A percentile compares a stretch with the other conserved stretches of the same genome.
Evolutionary conservation across 2,329 filamentous ascomycete species (phyloP).

Genomic region (Monosporascus sp.): DNA sequence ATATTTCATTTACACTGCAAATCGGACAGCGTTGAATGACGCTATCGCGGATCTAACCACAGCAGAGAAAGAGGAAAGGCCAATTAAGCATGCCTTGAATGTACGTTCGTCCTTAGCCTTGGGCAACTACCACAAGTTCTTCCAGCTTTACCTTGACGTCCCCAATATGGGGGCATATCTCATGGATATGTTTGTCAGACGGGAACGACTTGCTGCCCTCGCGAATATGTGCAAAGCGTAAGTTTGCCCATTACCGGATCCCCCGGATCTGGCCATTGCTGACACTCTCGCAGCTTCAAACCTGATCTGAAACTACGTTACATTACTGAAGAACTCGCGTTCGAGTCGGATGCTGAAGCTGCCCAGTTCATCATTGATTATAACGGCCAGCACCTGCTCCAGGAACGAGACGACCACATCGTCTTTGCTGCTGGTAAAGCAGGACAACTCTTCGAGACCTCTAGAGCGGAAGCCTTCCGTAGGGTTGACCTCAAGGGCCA

Average conservation of each 20-base stretch:
- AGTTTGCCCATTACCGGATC: constrained; percentile 36
- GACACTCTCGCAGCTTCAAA: constrained; percentile 69
- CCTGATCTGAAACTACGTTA: constrained; percentile 84
- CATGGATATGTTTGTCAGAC: constrained; percentile 97
- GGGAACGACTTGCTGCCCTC: constrained; percentile 86
- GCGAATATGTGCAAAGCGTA: constrained; percentile 93
- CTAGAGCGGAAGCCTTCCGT: constrained; percentile 69
- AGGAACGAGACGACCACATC: constrained; percentile 70
- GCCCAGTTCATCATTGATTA: constrained; percentile 85
- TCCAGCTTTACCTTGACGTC: constrained; percentile 89
- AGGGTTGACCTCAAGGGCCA: constrained; percentile 97
- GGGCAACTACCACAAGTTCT: constrained; percentile 97
- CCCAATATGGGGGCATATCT: constrained; percentile 97
- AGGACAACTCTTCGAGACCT: constrained; percentile 65
- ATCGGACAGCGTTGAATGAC: constrained; percentile 96
- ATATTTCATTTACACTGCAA: constrained; percentile 99
- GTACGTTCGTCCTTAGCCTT: constrained; percentile 88
- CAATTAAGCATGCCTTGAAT: constrained; percentile 85
- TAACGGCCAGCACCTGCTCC: constrained; percentile 67
- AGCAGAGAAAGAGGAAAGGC: constrained; percentile 82
- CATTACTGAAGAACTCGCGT: constrained; percentile 91
- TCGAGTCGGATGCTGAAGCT: constrained; percentile 87
- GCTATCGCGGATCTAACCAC: constrained; percentile 96
- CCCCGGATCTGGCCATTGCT: constrained; percentile 30
- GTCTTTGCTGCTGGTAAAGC: constrained; percentile 72